Base-by-base conservation (phyloP, 164 flowering plant genomes). In the Stephania yunnanensis region DNA sequence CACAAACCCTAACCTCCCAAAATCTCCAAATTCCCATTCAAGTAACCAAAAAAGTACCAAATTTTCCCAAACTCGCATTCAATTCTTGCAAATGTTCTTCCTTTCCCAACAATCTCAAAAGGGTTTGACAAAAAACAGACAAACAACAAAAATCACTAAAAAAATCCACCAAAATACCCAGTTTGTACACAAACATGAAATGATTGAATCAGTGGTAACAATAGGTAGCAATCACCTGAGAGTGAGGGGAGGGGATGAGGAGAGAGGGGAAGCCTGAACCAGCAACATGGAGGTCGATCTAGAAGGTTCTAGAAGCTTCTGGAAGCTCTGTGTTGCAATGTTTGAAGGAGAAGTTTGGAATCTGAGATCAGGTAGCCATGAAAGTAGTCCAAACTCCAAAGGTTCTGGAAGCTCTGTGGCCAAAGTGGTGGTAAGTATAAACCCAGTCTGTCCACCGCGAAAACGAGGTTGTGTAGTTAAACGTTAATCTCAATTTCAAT, bases 231-330 rank as follows among this genome's bases (percentile, higher is more conserved):
- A 10, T 42, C 71, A 75, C 77, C 73, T 58, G 69, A 75, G 29
- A 22, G 52, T 70, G 69, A 75, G 29, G 42, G 30, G 69, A 69
- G 77, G 22, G 22, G 73, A 52, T 15, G 73, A 75, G 46, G 69
- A 75, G 45, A 70, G 73, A 12, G 77, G 73, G 61, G 73, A 69
- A 53, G 73, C 73, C 68, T 69, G 77, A 19, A 75, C 68, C 73
- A 70, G 69, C 77, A 69, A 7, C 77, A 75, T 75, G 77, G 46
- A 72, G 68, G 17, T 53, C 53, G 68, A 25, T 53, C 68, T 75
- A 46, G 58, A 73, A 64, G 19, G 76, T 66, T 74, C 71, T 10
- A 61, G 73, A 68, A 68, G 20, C 20, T 74, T 31, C 64, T 25
- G 3, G 70, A 68, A 68, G 8, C 46, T 68, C n/a, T 46, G 36